These are phyloP conservation scores for Cubamyces lactineus DNA, from an alignment of 768 basidiomycete species.

Conservation along the genomic window DNA sequence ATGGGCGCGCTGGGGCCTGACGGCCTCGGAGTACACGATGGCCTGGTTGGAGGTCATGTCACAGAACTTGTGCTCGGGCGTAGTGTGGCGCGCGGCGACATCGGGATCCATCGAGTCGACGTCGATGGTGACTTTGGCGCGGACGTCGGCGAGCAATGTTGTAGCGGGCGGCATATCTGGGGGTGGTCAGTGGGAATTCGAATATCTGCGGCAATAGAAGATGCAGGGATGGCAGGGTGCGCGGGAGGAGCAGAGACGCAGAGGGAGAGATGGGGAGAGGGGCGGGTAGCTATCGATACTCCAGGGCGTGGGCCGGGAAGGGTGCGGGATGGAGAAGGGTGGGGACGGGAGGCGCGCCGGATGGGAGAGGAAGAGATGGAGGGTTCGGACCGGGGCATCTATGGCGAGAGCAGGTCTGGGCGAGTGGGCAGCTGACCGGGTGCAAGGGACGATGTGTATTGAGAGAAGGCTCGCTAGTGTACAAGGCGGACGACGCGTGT, in stretches of 20 bases:
- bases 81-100: conserved; percentile 41
- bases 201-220: not conserved
- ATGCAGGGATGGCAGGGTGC: not conserved
- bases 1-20: conserved; percentile 35
- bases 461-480: too few relatives aligned
- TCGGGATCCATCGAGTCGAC: conserved; percentile 53
- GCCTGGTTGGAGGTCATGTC: conserved; percentile 58
- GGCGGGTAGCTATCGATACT: not conserved
- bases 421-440: not conserved
- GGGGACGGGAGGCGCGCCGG: not conserved
- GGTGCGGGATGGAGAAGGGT: conserved; percentile 3
- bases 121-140: conserved; percentile 42
- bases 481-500: too few relatives aligned
- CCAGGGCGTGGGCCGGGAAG: not conserved
- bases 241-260: not conserved
- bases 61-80: conserved; percentile 35
- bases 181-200: not conserved
- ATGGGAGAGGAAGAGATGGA: not conserved
- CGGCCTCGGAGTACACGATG: conserved; percentile 43
- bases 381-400: not conserved
- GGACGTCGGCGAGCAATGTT: conserved; percentile 46
- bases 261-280: not conserved
- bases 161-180: conserved; percentile 24
- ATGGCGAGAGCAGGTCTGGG: not conserved
- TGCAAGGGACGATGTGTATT: not conserved